Conservation (phyloP, 2,329 filamentous ascomycete species). For the Bipolaris sorokiniana region DNA sequence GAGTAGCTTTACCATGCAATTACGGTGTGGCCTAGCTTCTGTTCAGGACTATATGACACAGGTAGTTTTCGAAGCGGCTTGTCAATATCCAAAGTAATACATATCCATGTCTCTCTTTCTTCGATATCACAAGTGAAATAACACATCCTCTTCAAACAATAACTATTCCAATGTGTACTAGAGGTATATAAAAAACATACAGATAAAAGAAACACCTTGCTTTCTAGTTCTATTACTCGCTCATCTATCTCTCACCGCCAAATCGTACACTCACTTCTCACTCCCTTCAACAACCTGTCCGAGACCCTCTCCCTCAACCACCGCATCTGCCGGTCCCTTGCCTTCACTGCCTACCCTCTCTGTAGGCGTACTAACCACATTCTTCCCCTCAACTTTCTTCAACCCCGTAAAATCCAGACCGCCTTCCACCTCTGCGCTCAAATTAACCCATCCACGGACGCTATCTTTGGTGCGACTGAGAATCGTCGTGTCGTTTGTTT, state of each 20-base stretch:
- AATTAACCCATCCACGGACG: slow-evolving; percentile 46
- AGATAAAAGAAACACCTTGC: neutral
- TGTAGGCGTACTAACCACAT: slow-evolving; percentile 11
- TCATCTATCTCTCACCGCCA: neutral
- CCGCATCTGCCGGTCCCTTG: slow-evolving; percentile 32
- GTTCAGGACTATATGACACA: neutral
- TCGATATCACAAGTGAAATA: neutral
- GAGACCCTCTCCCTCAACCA: slow-evolving; percentile 46
- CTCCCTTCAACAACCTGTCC: slow-evolving; percentile 39
- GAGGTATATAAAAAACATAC: neutral
- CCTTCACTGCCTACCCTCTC: slow-evolving; percentile 14
- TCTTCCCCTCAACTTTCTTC: slow-evolving; percentile 10
- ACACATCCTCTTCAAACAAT: neutral
- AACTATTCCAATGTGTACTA: neutral
- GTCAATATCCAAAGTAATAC: too few relatives aligned
- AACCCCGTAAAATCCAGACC: neutral
- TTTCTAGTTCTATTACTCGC: too few relatives aligned
- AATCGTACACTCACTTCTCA: neutral
- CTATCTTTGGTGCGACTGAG: slow-evolving; percentile 32
- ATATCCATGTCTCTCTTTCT: too few relatives aligned
- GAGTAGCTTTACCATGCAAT: neutral
- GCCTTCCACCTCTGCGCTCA: slow-evolving; percentile 21
- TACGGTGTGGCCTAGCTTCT: too few relatives aligned
- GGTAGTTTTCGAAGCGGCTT: too few relatives aligned
- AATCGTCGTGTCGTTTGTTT: slow-evolving; percentile 40